Percentiles rank a stretch among this genome's conserved stretches.
These are phyloP conservation scores for Cordyceps fumosorosea DNA, from an alignment of 2,329 filamentous ascomycete species.

Conservation along the genomic window DNA sequence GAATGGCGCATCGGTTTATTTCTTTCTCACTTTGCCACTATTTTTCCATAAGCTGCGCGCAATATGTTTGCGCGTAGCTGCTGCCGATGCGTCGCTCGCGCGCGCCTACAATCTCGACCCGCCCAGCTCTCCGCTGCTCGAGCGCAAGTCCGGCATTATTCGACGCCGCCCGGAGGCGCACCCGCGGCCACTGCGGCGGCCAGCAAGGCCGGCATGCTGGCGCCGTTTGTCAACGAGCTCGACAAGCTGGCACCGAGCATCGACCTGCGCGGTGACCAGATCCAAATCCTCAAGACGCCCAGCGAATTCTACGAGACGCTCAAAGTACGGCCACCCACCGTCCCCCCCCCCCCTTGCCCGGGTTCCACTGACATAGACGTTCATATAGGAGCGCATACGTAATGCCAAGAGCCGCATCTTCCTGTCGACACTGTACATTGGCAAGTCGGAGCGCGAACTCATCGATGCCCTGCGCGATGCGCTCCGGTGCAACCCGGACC, in stretches of 20 bases:
- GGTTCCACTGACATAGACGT: not conserved
- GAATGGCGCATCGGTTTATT: not conserved
- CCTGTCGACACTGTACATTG: constrained; percentile 94
- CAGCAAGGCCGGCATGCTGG: constrained; percentile 35
- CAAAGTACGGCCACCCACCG: constrained; percentile 60
- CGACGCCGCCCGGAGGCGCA: constrained; percentile 25
- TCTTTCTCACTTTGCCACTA: not conserved
- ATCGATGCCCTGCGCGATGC: constrained; percentile 72
- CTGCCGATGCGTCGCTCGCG: constrained; percentile 24
- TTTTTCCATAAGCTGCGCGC: not conserved
- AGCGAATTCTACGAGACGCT: constrained; percentile 86
- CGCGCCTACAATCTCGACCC: constrained; percentile 23
- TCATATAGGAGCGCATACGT: constrained; percentile 65
- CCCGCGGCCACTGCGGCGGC: constrained; percentile 14
- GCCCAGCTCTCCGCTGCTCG: constrained; percentile 24
- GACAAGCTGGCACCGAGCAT: constrained; percentile 90
- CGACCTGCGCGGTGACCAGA: constrained; percentile 72
- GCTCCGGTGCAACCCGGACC: constrained; percentile 63
- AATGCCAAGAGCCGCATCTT: constrained; percentile 76
- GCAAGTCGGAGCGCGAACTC: constrained; percentile 84
- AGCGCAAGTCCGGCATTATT: constrained; percentile 35
- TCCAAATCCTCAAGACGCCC: constrained; percentile 72
- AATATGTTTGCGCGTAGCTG: constrained; percentile 32
- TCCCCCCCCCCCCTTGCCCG: not conserved
- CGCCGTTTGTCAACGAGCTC: constrained; percentile 61